Evolutionary conservation across 768 basidiomycete species (phyloP), one percentile per base, ranked within the genome.

Genomic region (Coprinopsis marcescibilis): DNA sequence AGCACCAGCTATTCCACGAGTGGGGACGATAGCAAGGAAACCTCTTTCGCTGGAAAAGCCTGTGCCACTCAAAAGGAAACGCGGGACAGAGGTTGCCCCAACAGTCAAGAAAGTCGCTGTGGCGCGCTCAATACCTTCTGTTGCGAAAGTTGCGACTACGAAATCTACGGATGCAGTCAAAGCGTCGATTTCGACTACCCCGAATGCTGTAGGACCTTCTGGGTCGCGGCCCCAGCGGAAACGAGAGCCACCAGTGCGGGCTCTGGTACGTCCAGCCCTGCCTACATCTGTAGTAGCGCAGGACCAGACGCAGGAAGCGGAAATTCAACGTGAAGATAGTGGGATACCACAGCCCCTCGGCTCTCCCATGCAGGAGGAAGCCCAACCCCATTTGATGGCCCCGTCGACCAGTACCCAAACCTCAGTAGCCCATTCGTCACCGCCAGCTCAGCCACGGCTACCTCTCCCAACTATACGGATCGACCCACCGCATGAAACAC

Each of bases 91-190:
- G 17, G 8, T 30, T 14, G 13, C 24, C 12, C 19, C 41, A n/a
- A 17, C 39, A 8, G 39, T 40, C 5, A 40, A 40, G 15, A 6
- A 43, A 27, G 11, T 4, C 26, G 26, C 41, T 4, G 30, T 65
- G n/a, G n/a, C n/a, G 42, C 60, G 61, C 42, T 63, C 59, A 46
- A 64, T 63, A 27, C 63, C 64, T 35, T 46, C 51, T 37, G 49
- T 60, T 37, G 42, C 36, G 12, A 39, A 51, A 19, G 10, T 45
- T 33, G 19, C 39, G 5, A 25, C 49, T 15, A 6, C 52, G 3
- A 57, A 51, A 29, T 37, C 42, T 48, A 53, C 33, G 48, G 56
- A 32, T 29, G 41, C 25, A 29, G 10, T 10, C 26, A 43, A n/a
- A n/a, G 24, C 26, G 26, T 15, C 26, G 24, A 12, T 24, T 8